Base-by-base conservation (phyloP, 2,329 filamentous ascomycete species). In the Pseudocercospora macadamiae region DNA sequence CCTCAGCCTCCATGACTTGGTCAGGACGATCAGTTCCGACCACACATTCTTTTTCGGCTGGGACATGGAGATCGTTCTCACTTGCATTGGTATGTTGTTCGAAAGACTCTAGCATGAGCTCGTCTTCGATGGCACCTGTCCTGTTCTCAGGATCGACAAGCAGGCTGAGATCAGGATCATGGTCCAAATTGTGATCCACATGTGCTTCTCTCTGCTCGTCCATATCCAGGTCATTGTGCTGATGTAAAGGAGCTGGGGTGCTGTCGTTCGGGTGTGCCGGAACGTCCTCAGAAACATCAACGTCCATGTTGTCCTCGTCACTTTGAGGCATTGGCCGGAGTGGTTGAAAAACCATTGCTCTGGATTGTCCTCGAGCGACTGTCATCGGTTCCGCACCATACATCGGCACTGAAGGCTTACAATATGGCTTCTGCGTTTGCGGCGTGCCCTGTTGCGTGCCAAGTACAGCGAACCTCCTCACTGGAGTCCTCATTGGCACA, bases 311-410 rank as follows among this genome's bases (percentile, higher is more conserved):
- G 14, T 59, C 55, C 32, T 59, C 52, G 16, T 48, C 55, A 34
- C 42, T 28, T 39, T 59, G 54, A 49, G 51, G 25, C 51, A 60
- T 28, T 21, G 60, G 55, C 25, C 62, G 62, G 32, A 68, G 54
- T 34, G 64, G 60, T 37, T 61, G 58, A 45, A 70, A 70, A 2
- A 67, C 68, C 51, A 69, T 65, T 7, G 64, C 59, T 56, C 61
- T 57, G 39, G 63, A 61, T 4, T 51, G 47, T 18, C 58, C 66
- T 55, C 68, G 55, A 9, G 64, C 63, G 8, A 69, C 66, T 3
- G 68, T 71, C 64, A 66, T 68, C 4, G 66, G 61, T 23, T 61
- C 54, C 4, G 52, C 36, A 16, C 57, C 61, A 30, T 64, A 68
- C 12, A 62, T 52, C 18, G 62, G 62, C 3, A 64, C 48, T 12